Conservation (phyloP, 2,329 filamentous ascomycete genomes). For the Gnomoniopsis sp. region DNA sequence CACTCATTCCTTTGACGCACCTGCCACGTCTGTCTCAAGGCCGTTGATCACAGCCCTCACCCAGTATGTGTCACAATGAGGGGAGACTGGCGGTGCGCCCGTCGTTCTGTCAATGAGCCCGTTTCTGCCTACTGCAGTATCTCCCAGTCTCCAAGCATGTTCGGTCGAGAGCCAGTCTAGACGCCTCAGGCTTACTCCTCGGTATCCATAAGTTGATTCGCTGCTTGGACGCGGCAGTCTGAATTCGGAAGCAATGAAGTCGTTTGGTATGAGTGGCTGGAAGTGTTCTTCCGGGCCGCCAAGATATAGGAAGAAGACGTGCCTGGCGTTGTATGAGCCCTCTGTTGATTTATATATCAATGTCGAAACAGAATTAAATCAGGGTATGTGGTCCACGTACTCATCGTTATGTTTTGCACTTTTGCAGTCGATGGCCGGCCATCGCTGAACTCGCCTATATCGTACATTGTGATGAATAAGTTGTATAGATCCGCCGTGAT, state of each 20-base stretch:
- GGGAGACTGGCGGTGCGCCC: neutral
- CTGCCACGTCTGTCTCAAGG: neutral
- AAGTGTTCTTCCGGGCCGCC: constrained; percentile 25
- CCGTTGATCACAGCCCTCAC: constrained; percentile 1
- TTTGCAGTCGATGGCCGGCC: neutral
- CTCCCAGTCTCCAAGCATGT: neutral
- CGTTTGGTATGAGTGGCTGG: constrained; percentile 31
- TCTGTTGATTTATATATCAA: constrained; percentile 12
- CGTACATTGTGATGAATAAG: constrained; percentile 30
- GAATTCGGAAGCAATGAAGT: constrained; percentile 30
- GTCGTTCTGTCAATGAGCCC: neutral
- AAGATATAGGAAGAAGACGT: constrained; percentile 29
- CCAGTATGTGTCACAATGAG: neutral
- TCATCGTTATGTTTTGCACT: neutral
- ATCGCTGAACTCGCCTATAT: constrained; percentile 9
- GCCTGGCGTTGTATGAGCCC: constrained; percentile 31
- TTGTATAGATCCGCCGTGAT: constrained; percentile 33
- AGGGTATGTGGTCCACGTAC: neutral
- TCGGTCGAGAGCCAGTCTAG: constrained; percentile 1
- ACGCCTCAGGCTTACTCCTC: neutral
- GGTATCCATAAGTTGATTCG: constrained; percentile 3
- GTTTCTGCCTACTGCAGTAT: neutral
- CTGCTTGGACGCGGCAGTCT: constrained; percentile 28
- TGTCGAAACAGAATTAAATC: too few relatives aligned
- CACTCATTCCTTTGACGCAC: neutral